A percentile compares a stretch with the other conserved stretches of the same genome.
Conservation (phyloP, 495 filamentous ascomycete genomes). For the Chlorociboria aeruginascens region DNA sequence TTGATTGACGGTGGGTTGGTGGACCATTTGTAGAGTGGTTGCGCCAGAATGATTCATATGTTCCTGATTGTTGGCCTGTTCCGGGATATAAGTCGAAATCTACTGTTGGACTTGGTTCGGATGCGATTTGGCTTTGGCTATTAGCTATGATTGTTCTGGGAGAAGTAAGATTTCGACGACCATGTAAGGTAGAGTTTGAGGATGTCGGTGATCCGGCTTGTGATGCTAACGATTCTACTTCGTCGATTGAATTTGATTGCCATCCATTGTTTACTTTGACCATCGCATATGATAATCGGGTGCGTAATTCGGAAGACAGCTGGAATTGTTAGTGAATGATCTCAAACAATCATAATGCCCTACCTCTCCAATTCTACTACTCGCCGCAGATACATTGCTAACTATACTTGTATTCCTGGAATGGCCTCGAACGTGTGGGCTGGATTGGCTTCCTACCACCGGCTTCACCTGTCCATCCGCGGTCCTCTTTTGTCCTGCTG, state of each 20-base stretch:
- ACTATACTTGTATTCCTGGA: conserved; percentile 57
- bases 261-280: conserved; percentile 82
- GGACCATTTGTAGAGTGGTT: conserved; percentile 22
- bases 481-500: conserved; percentile 44
- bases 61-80: conserved; percentile 20
- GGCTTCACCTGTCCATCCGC: conserved; percentile 46
- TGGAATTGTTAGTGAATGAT: conserved; percentile 6
- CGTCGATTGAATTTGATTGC: conserved; percentile 54
- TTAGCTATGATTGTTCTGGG: conserved; percentile 22
- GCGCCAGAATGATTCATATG: conserved; percentile 34
- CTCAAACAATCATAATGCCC: conserved; percentile 7
- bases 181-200: conserved; percentile 37
- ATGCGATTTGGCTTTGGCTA: conserved; percentile 7
- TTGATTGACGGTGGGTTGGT: conserved; percentile 4
- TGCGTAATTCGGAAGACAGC: conserved; percentile 52
- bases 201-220: conserved; percentile 47
- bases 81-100: conserved; percentile 26
- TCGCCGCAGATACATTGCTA: conserved; percentile 35
- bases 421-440: conserved; percentile 30
- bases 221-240: conserved; percentile 57
- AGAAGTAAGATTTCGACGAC: conserved; percentile 26
- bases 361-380: conserved; percentile 67
- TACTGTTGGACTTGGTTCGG: conserved; percentile 6
- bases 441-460: conserved; percentile 21
- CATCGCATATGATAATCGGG: conserved; percentile 78